Conservation (phyloP, 2,329 filamentous ascomycete genomes). For the Exophiala aquamarina region DNA sequence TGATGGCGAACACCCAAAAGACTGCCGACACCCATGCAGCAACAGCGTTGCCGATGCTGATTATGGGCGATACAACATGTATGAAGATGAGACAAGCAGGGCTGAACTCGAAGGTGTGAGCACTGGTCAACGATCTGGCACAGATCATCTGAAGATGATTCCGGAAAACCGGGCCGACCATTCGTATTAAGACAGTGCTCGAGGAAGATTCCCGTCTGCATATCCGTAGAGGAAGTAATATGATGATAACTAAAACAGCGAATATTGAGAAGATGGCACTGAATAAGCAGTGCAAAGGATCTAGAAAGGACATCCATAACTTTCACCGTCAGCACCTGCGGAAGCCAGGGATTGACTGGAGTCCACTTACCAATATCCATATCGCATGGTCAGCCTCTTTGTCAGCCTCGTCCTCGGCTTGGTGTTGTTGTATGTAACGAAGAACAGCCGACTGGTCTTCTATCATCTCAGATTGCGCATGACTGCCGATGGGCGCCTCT, state of each 20-base stretch:
- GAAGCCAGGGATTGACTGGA: neutral
- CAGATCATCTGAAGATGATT: conserved; percentile 28
- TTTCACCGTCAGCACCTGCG: conserved; percentile 6
- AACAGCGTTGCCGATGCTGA: conserved; percentile 57
- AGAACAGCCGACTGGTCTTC: conserved; percentile 23
- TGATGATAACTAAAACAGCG: conserved; percentile 50
- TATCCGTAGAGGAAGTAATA: conserved; percentile 56
- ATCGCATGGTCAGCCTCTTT: conserved; percentile 41
- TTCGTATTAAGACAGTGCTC: conserved; percentile 28
- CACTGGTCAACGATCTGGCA: conserved; percentile 28
- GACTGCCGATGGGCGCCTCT: conserved; percentile 6
- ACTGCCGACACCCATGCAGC: conserved; percentile 59
- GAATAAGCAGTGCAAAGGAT: conserved; percentile 54
- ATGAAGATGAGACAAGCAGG: conserved; percentile 50
- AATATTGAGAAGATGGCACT: conserved; percentile 56
- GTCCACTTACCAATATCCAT: conserved; percentile 40
- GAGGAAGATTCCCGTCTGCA: conserved; percentile 47
- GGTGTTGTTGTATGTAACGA: conserved; percentile 22
- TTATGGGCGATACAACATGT: conserved; percentile 55
- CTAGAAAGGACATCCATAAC: conserved; percentile 41
- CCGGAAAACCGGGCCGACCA: conserved; percentile 24
- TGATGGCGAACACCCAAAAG: conserved; percentile 63
- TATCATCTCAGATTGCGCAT: conserved; percentile 14
- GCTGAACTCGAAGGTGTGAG: conserved; percentile 34
- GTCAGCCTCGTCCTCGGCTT: conserved; percentile 30